A percentile compares a stretch with the other conserved stretches of the same genome.
These are phyloP conservation scores for Stereum hirsutum DNA, from an alignment of 1,284 basidiomycete species.

Conservation along the genomic window DNA sequence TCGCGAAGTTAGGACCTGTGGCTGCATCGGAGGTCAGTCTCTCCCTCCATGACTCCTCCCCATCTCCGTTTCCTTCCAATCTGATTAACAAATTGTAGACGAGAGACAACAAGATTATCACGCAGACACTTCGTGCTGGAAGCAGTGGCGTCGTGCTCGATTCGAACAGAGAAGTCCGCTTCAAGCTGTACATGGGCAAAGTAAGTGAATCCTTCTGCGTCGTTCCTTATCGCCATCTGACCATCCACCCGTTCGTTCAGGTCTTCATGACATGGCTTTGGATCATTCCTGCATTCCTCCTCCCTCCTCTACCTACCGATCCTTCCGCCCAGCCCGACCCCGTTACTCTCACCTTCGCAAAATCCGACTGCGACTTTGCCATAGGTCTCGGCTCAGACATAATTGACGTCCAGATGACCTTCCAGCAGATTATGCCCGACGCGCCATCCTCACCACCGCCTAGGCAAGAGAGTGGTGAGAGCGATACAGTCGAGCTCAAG, in stretches of 20 bases:
- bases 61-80: slow-evolving; percentile 11
- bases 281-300: slow-evolving; percentile 78
- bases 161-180: slow-evolving; percentile 61
- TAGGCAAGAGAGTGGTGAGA: slow-evolving; percentile 16
- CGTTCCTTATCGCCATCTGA: slow-evolving; percentile 4
- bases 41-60: slow-evolving; percentile 5
- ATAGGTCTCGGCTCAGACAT: slow-evolving; percentile 61
- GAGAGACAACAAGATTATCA: slow-evolving; percentile 27
- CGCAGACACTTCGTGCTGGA: slow-evolving; percentile 14
- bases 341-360: slow-evolving; percentile 32
- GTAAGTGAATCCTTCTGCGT: slow-evolving; percentile 23
- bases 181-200: slow-evolving; percentile 73
- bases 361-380: slow-evolving; percentile 68
- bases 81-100: no score
- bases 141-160: slow-evolving; percentile 49
- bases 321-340: slow-evolving; percentile 8
- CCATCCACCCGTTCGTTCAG: slow-evolving; percentile 21
- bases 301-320: slow-evolving; percentile 34
- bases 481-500: slow-evolving; percentile 10
- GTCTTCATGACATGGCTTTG: slow-evolving; percentile 77
- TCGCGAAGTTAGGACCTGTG: slow-evolving; percentile 48
- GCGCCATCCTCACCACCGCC: slow-evolving; percentile 19
- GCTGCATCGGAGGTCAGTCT: slow-evolving; percentile 19
- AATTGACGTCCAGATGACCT: slow-evolving; percentile 50
- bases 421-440: slow-evolving; percentile 28